Conservation (phyloP, 129 eudicot genomes). For the Flaveria ramosissima region DNA sequence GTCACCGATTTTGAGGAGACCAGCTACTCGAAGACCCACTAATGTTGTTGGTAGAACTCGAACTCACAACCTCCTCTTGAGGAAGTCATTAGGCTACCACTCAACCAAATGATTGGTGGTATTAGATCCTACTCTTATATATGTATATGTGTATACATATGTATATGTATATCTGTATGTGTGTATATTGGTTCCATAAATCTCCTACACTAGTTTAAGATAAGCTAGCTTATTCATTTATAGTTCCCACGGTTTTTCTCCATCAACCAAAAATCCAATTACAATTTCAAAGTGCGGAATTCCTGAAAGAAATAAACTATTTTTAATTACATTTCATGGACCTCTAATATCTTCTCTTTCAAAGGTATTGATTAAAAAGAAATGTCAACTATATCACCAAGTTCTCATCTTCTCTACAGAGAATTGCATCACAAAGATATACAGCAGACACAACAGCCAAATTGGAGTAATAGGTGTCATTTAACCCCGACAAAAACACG, state of each 20-base stretch:
- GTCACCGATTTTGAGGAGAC: no score
- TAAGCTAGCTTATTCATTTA: constrained; percentile 28
- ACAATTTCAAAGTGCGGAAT: background rate
- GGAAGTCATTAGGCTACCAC: no score
- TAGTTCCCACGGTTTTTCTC: constrained; percentile 4
- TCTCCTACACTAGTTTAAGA: constrained; percentile 51
- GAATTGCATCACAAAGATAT: constrained; percentile 46
- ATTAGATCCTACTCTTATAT: no score
- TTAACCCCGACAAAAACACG: constrained; percentile 36
- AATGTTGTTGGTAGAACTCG: no score
- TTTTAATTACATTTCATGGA: constrained; percentile 8
- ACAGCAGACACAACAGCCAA: constrained; percentile 40
- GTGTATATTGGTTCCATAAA: no score
- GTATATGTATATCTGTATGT: no score
- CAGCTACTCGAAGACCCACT: no score
- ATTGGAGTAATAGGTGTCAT: constrained; percentile 19
- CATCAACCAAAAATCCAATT: background rate
- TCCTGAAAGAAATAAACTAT: background rate
- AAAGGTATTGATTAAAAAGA: constrained; percentile 8
- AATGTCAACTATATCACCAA: constrained; percentile 75
- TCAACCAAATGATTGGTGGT: no score
- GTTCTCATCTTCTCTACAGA: constrained; percentile 60
- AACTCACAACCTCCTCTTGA: no score
- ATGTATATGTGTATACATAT: no score
- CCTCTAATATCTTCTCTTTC: constrained; percentile 48